These are phyloP conservation scores for Cyberlindnera maclurae DNA, from an alignment of 805 yeast genomes.

Conservation along the genomic window DNA sequence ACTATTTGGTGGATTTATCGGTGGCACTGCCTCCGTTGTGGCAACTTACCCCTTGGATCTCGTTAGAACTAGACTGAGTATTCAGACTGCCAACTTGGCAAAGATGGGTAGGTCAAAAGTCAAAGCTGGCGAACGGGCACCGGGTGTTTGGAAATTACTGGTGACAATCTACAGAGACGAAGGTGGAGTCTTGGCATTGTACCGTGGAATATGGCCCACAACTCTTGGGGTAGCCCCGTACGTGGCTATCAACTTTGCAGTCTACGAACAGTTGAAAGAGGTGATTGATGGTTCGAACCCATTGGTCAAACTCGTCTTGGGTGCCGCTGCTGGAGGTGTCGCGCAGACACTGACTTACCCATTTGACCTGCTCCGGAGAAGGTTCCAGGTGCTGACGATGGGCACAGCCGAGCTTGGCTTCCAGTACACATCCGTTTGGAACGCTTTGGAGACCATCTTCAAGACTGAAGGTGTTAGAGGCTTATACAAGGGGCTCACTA, in stretches of 20 bases:
- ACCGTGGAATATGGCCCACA: conserved; percentile 86
- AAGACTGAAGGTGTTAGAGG: conserved; percentile 67
- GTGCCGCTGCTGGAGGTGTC: conserved; percentile 82
- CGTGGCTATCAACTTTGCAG: conserved; percentile 86
- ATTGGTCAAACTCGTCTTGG: conserved; percentile 57
- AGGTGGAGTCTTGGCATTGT: conserved; percentile 76
- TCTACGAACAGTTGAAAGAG: conserved; percentile 77
- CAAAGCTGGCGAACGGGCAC: conserved; percentile 39
- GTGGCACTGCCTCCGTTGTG: conserved; percentile 73
- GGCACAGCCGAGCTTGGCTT: conserved; percentile 65
- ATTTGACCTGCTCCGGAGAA: conserved; percentile 76
- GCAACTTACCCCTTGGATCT: conserved; percentile 91
- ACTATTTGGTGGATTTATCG: conserved; percentile 68
- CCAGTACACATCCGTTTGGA: conserved; percentile 65
- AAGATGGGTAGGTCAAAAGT: conserved; percentile 38
- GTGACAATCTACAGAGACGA: conserved; percentile 58
- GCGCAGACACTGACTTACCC: conserved; percentile 92
- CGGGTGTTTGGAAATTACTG: conserved; percentile 61
- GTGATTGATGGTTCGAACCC: conserved; percentile 35
- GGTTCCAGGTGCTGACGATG: conserved; percentile 89
- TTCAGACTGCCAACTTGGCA: conserved; percentile 70
- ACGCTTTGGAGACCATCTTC: conserved; percentile 68
- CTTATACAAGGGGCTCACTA: conserved; percentile 66
- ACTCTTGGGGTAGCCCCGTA: conserved; percentile 93
- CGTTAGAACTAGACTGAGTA: conserved; percentile 80